phyloP scores from a whole-genome alignment of 768 basidiomycete genomes.

The Naganishia antarctica region DNA sequence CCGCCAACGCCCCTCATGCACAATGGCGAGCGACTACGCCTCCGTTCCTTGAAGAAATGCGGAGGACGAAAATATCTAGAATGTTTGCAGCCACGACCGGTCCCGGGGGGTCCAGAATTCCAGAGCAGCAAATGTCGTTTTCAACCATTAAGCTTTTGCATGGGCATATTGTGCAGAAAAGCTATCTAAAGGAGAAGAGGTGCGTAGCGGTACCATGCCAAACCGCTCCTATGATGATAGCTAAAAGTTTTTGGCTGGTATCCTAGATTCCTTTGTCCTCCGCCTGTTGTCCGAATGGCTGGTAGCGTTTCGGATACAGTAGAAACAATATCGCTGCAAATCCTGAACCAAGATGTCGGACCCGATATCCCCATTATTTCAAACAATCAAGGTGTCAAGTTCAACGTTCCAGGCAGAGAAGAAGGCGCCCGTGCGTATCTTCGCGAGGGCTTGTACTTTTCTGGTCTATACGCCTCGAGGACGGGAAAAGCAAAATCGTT shows the following conservation, averaged over 20 bases:
- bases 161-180: conserved; percentile 91
- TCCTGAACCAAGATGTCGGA: conserved; percentile 27
- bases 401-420: conserved; percentile 24
- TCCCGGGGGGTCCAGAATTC: conserved; percentile 27
- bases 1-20: not conserved
- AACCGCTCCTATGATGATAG: not conserved
- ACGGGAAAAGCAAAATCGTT: conserved; percentile 39
- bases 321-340: conserved; percentile 24
- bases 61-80: conserved; percentile 24
- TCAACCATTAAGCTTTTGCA: conserved; percentile 56
- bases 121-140: conserved; percentile 31
- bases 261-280: conserved; percentile 72
- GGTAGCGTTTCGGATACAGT: conserved; percentile 27
- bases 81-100: conserved; percentile 32
- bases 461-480: conserved; percentile 35
- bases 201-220: not conserved
- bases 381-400: conserved; percentile 28
- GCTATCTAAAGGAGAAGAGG: conserved; percentile 90
- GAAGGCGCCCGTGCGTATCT: conserved; percentile 33
- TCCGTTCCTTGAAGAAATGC: conserved; percentile 21
- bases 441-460: conserved; percentile 41
- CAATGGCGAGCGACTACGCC: conserved; percentile 24
- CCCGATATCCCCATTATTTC: conserved; percentile 26
- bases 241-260: conserved; percentile 8
- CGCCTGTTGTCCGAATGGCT: conserved; percentile 86